These are phyloP conservation scores for Cutaneotrichosporon sp. DNA, from an alignment of 1,284 basidiomycete genomes.

Conservation along the genomic window DNA sequence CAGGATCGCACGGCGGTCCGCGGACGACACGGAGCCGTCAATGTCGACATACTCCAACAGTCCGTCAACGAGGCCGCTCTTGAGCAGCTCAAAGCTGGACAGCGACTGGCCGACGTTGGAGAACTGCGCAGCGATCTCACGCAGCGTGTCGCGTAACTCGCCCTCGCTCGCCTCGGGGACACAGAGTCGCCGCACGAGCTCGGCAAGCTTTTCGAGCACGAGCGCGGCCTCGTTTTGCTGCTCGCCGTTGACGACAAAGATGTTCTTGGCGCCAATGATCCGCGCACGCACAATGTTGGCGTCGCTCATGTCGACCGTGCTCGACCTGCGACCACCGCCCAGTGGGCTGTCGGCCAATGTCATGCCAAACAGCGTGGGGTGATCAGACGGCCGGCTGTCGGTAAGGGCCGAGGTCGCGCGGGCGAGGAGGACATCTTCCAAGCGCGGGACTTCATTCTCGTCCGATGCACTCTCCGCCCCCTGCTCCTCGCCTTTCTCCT, in stretches of 20 bases:
- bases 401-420: background rate
- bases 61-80: constrained; percentile 86
- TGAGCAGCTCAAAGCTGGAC: constrained; percentile 91
- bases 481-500: constrained; percentile 1
- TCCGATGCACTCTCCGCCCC: background rate
- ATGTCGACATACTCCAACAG: constrained; percentile 76
- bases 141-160: constrained; percentile 59
- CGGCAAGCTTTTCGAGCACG: constrained; percentile 53
- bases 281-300: constrained; percentile 81
- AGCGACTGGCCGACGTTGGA: constrained; percentile 63
- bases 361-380: constrained; percentile 19
- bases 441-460: constrained; percentile 3
- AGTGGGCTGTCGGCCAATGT: constrained; percentile 39
- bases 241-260: constrained; percentile 53
- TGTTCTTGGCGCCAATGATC: constrained; percentile 71
- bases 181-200: constrained; percentile 61
- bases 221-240: constrained; percentile 60
- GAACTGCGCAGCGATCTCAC: constrained; percentile 72
- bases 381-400: background rate
- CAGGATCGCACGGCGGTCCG: constrained; percentile 63
- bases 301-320: constrained; percentile 68
- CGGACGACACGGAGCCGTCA: constrained; percentile 48
- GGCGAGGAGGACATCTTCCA: background rate
- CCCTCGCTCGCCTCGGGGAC: constrained; percentile 55
- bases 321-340: constrained; percentile 48